Conservation (phyloP, 1,284 basidiomycete species). For the Cutaneotrichosporon sp. region DNA sequence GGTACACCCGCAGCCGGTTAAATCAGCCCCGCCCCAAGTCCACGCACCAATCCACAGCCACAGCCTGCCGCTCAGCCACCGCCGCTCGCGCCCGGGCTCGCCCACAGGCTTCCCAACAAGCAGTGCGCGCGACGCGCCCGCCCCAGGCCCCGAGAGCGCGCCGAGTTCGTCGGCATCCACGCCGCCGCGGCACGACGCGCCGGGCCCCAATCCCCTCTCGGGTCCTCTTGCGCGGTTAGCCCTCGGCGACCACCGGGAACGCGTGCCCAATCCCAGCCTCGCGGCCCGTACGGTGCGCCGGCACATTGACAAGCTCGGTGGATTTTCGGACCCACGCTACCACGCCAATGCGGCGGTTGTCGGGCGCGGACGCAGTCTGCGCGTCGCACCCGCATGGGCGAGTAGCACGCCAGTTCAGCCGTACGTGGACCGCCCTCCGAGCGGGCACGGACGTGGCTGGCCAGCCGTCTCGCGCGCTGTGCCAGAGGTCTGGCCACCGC, state of each 20-base stretch:
- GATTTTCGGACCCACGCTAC: constrained; percentile 30
- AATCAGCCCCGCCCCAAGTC: neutral
- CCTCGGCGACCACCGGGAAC: constrained; percentile 1
- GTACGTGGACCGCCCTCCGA: constrained; percentile 1
- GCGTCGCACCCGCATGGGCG: constrained; percentile 31
- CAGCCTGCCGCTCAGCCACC: constrained; percentile 1
- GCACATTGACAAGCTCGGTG: constrained; percentile 12
- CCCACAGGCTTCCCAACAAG: constrained; percentile 21
- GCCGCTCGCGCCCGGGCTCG: constrained; percentile 12
- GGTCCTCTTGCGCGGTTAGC: constrained; percentile 10
- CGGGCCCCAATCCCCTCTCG: constrained; percentile 1
- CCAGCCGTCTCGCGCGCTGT: constrained; percentile 17
- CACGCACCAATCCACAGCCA: neutral
- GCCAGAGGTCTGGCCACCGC: constrained; percentile 33
- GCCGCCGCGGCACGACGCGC: constrained; percentile 7
- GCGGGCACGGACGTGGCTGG: neutral
- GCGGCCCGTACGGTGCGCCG: constrained; percentile 6
- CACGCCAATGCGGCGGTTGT: constrained; percentile 25
- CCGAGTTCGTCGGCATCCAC: neutral
- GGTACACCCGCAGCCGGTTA: constrained; percentile 2
- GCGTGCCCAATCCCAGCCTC: neutral
- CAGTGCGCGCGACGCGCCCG: constrained; percentile 20
- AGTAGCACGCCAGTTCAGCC: constrained; percentile 11
- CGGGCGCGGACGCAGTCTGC: constrained; percentile 19
- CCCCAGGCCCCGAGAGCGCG: neutral